Percentiles rank a stretch among this genome's conserved stretches.
These are phyloP conservation scores for Lolium multiflorum DNA, from an alignment of 176 grass and related monocot species.

Conservation along the genomic window DNA sequence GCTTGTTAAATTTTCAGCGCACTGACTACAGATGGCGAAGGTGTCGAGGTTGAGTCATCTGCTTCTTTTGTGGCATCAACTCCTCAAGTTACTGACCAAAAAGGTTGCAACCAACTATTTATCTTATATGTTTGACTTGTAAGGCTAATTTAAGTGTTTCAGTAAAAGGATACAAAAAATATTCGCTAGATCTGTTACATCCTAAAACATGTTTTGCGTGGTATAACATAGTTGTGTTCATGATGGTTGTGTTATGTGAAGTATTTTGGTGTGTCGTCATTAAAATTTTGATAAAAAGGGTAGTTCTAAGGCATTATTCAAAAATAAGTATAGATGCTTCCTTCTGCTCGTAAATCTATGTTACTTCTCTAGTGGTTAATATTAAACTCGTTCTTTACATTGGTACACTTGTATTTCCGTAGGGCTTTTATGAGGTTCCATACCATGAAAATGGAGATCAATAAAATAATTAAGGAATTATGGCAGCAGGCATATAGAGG, in stretches of 20 bases:
- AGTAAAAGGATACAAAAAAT: too few species aligned
- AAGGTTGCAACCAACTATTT: too few species aligned
- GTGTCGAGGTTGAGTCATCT: too few species aligned
- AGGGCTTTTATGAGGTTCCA: constrained; percentile 97
- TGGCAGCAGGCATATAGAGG: constrained; percentile 98
- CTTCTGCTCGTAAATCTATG: neutral
- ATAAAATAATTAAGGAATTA: constrained; percentile 97
- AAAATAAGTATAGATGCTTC: neutral
- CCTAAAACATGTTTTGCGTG: too few species aligned
- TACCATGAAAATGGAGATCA: constrained; percentile 99
- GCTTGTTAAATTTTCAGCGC: constrained; percentile 44
- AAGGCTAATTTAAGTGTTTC: too few species aligned
- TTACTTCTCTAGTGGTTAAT: neutral
- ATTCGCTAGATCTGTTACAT: too few species aligned
- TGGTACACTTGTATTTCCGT: constrained; percentile 29
- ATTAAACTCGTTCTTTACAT: constrained; percentile 3
- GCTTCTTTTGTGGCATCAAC: too few species aligned
- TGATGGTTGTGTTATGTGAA: too few species aligned
- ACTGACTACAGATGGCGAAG: constrained; percentile 51
- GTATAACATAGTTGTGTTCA: too few species aligned
- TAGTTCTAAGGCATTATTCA: neutral
- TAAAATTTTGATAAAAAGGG: neutral
- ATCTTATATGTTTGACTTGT: too few species aligned
- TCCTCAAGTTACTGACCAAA: too few species aligned
- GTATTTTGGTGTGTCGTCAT: neutral